A percentile compares a stretch with the other conserved stretches of the same genome.
These are phyloP conservation scores for Tulasnella calospora DNA, from an alignment of 768 basidiomycete genomes.

Conservation along the genomic window DNA sequence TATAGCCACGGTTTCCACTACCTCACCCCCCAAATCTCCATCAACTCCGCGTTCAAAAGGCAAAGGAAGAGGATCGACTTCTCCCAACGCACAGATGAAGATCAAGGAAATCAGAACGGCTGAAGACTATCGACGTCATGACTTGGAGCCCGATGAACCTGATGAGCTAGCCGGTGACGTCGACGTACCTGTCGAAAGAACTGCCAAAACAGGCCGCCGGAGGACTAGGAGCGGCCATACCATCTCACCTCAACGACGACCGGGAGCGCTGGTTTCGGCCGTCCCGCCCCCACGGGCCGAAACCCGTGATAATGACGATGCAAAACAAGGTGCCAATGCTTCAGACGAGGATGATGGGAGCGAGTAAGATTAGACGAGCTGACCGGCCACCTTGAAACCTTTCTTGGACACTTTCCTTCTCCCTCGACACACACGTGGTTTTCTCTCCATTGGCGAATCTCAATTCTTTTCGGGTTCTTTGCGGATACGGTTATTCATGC, in stretches of 20 bases:
- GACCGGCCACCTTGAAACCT: background rate
- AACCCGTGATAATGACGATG: background rate
- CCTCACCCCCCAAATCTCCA: background rate
- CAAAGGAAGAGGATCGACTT: background rate
- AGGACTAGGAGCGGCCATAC: background rate
- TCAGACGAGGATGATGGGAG: background rate
- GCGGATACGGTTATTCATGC: background rate
- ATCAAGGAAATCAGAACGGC: background rate
- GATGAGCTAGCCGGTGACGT: slow-evolving; percentile 4
- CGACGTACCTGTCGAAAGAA: background rate
- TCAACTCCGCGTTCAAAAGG: background rate
- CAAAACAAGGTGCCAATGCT: slow-evolving; percentile 1
- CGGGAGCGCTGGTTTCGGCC: background rate
- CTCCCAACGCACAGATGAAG: background rate
- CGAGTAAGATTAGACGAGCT: background rate
- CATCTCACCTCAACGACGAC: background rate
- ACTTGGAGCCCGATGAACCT: background rate
- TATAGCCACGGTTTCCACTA: background rate
- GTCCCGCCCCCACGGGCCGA: background rate
- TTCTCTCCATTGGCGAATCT: background rate
- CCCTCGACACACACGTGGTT: background rate
- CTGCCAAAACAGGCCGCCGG: background rate
- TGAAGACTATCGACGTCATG: slow-evolving; percentile 3
- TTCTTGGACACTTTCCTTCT: background rate
- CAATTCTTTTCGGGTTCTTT: background rate